A percentile compares a stretch with the other conserved stretches of the same genome.
Conservation (phyloP, 371 early-diverging fungal genomes). For the Lichtheimia ramosa region DNA sequence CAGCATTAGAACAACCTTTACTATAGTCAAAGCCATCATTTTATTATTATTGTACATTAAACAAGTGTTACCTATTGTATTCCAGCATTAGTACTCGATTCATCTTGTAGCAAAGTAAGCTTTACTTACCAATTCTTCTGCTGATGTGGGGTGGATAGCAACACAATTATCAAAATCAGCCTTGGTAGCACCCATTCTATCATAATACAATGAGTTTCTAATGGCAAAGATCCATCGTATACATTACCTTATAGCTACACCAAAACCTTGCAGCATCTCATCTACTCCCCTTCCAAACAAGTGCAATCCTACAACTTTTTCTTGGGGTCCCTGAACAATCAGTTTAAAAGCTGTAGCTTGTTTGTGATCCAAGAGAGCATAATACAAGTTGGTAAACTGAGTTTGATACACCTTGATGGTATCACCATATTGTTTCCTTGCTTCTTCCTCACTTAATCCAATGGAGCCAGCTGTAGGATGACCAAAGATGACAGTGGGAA, state of each 20-base stretch:
- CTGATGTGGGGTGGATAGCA: constrained; percentile 97
- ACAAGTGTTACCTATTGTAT: no score
- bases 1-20: no score
- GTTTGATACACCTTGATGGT: constrained; percentile 82
- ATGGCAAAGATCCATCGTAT: no score
- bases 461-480: constrained; percentile 90
- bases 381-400: constrained; percentile 91
- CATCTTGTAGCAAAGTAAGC: no score
- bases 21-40: no score
- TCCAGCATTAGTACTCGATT: no score
- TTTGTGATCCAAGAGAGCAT: constrained; percentile 85
- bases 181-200: constrained; percentile 90
- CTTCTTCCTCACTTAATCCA: constrained; percentile 87
- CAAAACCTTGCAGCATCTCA: constrained; percentile 94
- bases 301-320: constrained; percentile 96
- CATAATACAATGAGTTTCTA: no score
- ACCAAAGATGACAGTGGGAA: constrained; percentile 96
- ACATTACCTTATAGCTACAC: constrained; percentile 63
- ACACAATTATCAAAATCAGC: constrained; percentile 92
- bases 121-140: constrained; percentile 79
- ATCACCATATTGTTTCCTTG: constrained; percentile 71
- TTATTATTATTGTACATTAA: no score
- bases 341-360: constrained; percentile 89
- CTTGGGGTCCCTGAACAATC: constrained; percentile 80
- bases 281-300: constrained; percentile 88